A percentile compares a stretch with the other conserved stretches of the same genome.
Conservation (phyloP, 495 filamentous ascomycete species). For the Friedmanniomyces simplex region DNA sequence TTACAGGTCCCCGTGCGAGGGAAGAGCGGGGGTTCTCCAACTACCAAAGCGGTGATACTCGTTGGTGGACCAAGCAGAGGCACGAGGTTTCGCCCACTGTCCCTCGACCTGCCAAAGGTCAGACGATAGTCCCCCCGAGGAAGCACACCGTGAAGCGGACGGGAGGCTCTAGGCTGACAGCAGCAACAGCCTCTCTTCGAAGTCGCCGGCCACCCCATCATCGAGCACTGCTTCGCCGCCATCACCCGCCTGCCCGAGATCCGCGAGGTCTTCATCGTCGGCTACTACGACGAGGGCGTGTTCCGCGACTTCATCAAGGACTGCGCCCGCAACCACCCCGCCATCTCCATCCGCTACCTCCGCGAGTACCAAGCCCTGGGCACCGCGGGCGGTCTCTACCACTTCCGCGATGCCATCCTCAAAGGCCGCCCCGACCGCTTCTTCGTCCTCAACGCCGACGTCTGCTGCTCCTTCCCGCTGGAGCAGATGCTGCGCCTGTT, state of each 20-base stretch:
- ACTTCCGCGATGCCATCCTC: conserved; percentile 98
- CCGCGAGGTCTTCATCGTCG: conserved; percentile 92
- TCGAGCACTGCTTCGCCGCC: conserved; percentile 92
- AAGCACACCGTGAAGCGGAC: neutral
- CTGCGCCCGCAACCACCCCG: conserved; percentile 68
- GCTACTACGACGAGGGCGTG: conserved; percentile 95
- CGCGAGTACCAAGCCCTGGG: conserved; percentile 96
- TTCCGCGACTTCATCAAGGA: conserved; percentile 98
- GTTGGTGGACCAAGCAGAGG: conserved; percentile 87
- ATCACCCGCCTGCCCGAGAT: conserved; percentile 85
- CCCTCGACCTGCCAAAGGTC: conserved; percentile 95
- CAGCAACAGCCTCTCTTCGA: conserved; percentile 81
- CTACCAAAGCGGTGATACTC: conserved; percentile 63
- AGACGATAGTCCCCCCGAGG: conserved; percentile 2
- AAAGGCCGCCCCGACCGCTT: conserved; percentile 90
- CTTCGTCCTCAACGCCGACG: conserved; percentile 96
- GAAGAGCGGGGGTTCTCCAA: conserved; percentile 31
- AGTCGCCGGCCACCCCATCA: conserved; percentile 90
- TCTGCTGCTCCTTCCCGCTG: conserved; percentile 97
- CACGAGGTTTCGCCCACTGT: conserved; percentile 91
- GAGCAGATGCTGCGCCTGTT: conserved; percentile 90
- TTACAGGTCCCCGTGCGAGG: conserved; percentile 30
- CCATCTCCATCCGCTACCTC: conserved; percentile 87
- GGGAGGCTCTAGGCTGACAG: neutral
- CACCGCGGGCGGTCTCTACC: conserved; percentile 93